These are phyloP conservation scores for Theileria parva DNA, from an alignment of 169 alveolate genomes.

Conservation along the genomic window DNA sequence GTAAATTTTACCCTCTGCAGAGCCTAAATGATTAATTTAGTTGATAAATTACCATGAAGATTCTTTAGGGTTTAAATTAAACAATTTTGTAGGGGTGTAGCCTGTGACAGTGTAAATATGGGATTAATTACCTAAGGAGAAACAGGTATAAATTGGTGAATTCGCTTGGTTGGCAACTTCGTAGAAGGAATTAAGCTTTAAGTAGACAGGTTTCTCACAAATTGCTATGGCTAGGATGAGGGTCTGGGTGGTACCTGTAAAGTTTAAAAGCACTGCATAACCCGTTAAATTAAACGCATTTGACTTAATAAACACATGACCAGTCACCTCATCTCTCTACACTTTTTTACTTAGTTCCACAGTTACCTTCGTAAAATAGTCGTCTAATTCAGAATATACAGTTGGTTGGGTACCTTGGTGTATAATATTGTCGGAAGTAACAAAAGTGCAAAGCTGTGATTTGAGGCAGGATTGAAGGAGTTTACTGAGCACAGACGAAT, in stretches of 20 bases:
- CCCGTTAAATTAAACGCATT: constrained; percentile 44
- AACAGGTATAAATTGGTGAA: constrained; percentile 4
- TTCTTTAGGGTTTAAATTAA: constrained; percentile 11
- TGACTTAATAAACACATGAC: constrained; percentile 36
- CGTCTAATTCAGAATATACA: background rate
- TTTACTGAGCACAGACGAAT: background rate
- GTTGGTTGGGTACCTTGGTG: constrained; percentile 34
- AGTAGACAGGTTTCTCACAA: constrained; percentile 42
- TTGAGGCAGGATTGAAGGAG: constrained; percentile 24
- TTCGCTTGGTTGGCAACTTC: constrained; percentile 56
- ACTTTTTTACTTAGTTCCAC: background rate
- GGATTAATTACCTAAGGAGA: constrained; percentile 13
- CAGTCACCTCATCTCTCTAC: background rate
- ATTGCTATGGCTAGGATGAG: constrained; percentile 6
- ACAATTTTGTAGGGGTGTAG: constrained; percentile 32
- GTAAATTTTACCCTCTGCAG: constrained; percentile 23
- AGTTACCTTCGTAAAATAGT: constrained; percentile 1
- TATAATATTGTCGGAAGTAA: constrained; percentile 24
- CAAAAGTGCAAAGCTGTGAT: constrained; percentile 32
- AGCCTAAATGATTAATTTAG: constrained; percentile 4
- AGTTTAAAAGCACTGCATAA: constrained; percentile 44
- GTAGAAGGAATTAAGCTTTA: constrained; percentile 34
- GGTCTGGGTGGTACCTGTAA: constrained; percentile 28
- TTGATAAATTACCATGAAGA: constrained; percentile 25
- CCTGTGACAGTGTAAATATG: constrained; percentile 2